phyloP scores from a whole-genome alignment of 352 stramenopile species.

The Globisporangium nodosum region DNA sequence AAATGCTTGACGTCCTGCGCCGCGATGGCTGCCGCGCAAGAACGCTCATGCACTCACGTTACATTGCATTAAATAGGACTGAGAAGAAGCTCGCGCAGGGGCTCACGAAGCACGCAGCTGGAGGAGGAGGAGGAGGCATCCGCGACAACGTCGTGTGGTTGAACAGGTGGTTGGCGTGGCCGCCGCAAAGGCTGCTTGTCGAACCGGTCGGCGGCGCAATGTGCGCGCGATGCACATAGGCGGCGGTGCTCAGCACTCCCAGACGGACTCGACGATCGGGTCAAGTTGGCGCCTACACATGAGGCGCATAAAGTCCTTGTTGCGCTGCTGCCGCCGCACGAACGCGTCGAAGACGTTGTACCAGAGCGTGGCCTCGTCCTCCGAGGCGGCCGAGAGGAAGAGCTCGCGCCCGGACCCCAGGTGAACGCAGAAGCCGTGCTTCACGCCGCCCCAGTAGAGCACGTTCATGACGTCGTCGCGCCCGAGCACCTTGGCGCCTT shows the following conservation, averaged over 20 bases:
- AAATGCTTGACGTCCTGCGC: too few relatives aligned
- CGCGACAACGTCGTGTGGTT: too few relatives aligned
- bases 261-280: conserved; percentile 44
- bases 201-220: too few relatives aligned
- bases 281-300: conserved; percentile 35
- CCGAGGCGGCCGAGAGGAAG: conserved; percentile 41
- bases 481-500: conserved; percentile 31
- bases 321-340: conserved; percentile 31
- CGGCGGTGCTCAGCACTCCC: conserved; percentile 14
- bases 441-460: conserved; percentile 52
- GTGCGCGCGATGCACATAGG: too few relatives aligned
- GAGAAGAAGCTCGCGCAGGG: too few relatives aligned
- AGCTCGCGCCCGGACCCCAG: conserved; percentile 44
- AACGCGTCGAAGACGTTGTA: conserved; percentile 50
- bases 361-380: conserved; percentile 46
- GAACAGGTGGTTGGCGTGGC: too few relatives aligned
- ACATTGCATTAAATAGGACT: too few relatives aligned
- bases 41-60: too few relatives aligned
- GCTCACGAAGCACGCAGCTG: too few relatives aligned
- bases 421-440: conserved; percentile 51
- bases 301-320: conserved; percentile 41
- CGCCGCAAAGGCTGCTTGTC: too few relatives aligned
- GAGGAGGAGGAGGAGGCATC: too few relatives aligned
- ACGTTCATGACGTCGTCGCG: conserved; percentile 57
- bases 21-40: too few relatives aligned